Percentiles rank a stretch among this genome's conserved stretches.
phyloP scores from a whole-genome alignment of 192 early-diverging fungal species.

The Globomyces pollinis-pini region DNA sequence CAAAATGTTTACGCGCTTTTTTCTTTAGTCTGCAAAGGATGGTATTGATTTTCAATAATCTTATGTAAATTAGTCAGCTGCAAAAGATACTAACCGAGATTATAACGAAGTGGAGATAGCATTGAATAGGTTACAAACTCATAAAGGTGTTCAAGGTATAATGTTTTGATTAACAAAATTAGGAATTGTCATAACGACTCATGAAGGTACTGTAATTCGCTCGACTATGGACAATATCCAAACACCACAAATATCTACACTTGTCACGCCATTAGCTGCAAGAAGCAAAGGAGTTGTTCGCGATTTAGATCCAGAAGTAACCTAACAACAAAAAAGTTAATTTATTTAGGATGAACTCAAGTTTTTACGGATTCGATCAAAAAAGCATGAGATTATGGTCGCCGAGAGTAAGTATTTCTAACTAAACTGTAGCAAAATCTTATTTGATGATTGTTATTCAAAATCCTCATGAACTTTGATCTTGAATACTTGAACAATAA shows the following conservation, averaged over 20 bases:
- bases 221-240: constrained; percentile 56
- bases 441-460: constrained; percentile 62
- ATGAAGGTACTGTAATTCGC: constrained; percentile 44
- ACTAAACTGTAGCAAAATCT: constrained; percentile 41
- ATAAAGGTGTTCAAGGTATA: constrained; percentile 55
- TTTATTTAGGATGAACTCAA: constrained; percentile 70
- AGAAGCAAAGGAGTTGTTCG: constrained; percentile 40
- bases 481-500: too few species aligned
- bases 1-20: background rate
- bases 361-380: constrained; percentile 74
- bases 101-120: constrained; percentile 42
- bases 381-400: constrained; percentile 80
- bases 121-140: constrained; percentile 39
- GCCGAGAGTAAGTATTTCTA: constrained; percentile 48
- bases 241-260: constrained; percentile 49
- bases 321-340: background rate
- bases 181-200: constrained; percentile 48
- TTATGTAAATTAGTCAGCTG: constrained; percentile 6
- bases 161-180: constrained; percentile 10
- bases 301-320: constrained; percentile 44
- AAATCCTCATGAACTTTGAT: constrained; percentile 33
- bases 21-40: too few species aligned
- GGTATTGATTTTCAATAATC: too few species aligned
- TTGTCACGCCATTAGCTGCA: constrained; percentile 42
- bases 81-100: constrained; percentile 19